Percentiles rank a stretch among this genome's conserved stretches.
These are phyloP conservation scores for Picea glauca DNA, from an alignment of 75 land plant species.

Conservation along the genomic window DNA sequence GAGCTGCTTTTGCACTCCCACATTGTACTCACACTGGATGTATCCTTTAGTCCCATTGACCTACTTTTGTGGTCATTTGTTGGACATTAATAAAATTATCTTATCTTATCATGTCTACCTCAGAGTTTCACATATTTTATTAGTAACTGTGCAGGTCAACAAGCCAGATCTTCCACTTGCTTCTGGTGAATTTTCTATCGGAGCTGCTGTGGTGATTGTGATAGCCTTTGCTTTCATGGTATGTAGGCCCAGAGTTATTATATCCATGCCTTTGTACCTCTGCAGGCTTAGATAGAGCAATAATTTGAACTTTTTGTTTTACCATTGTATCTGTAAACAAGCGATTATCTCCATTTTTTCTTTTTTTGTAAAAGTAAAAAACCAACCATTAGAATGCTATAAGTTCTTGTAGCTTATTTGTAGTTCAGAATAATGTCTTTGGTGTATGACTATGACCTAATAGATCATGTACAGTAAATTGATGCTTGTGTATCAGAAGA, in stretches of 20 bases:
- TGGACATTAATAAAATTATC: too few species aligned
- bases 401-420: neutral
- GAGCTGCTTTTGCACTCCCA: too few species aligned
- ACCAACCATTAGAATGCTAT: neutral
- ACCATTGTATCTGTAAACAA: neutral
- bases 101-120: neutral
- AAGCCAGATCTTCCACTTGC: slow-evolving; percentile 97
- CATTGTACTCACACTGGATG: too few species aligned
- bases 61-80: too few species aligned
- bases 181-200: slow-evolving; percentile 87
- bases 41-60: too few species aligned
- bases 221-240: slow-evolving; percentile 73
- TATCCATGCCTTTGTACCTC: neutral
- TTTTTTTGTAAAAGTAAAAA: neutral
- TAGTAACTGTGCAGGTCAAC: slow-evolving; percentile 64
- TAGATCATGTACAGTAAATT: neutral
- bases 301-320: neutral
- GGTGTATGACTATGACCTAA: neutral
- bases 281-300: neutral
- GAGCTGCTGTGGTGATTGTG: slow-evolving; percentile 62
- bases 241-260: slow-evolving; percentile 13
- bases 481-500: neutral
- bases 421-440: neutral
- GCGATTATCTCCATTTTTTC: neutral
- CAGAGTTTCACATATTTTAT: slow-evolving; percentile 13